Conservation (phyloP, 2,329 filamentous ascomycete genomes). For the Aspergillus intermedius region DNA sequence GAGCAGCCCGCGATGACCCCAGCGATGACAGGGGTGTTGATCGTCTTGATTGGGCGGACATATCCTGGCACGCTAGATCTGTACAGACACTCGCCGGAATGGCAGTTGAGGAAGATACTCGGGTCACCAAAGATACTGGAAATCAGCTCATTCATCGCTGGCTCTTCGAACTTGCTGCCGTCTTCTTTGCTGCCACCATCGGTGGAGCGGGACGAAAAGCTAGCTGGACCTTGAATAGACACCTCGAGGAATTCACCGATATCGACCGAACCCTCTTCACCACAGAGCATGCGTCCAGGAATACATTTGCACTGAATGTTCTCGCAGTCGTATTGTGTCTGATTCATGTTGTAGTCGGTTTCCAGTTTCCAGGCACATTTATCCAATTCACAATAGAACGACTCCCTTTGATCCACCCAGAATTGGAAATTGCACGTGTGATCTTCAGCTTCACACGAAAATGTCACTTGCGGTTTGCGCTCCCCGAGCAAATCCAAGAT, state of each 20-base stretch:
- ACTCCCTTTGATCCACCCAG: constrained; percentile 90
- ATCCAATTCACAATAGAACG: constrained; percentile 89
- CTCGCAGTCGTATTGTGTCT: constrained; percentile 76
- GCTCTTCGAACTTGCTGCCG: constrained; percentile 82
- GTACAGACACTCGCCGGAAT: constrained; percentile 86
- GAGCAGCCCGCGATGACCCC: constrained; percentile 81
- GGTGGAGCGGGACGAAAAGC: constrained; percentile 64
- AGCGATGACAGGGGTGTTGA: constrained; percentile 94
- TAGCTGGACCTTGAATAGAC: constrained; percentile 78
- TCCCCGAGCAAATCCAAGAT: constrained; percentile 81
- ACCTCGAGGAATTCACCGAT: constrained; percentile 81
- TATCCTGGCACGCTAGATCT: constrained; percentile 91
- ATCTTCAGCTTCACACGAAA: constrained; percentile 72
- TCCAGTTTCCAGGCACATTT: constrained; percentile 69
- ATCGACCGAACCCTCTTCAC: constrained; percentile 83
- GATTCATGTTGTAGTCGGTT: constrained; percentile 65
- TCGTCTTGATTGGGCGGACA: constrained; percentile 77
- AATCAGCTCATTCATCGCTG: constrained; percentile 86
- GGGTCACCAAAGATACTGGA: constrained; percentile 82
- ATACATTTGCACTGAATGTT: constrained; percentile 84
- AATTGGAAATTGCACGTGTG: constrained; percentile 93
- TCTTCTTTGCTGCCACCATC: constrained; percentile 53
- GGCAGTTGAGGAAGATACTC: constrained; percentile 76
- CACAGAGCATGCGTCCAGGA: constrained; percentile 86
- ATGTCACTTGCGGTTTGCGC: constrained; percentile 86